phyloP scores from a whole-genome alignment of 495 filamentous ascomycete genomes.

The Cudoniella acicularis region DNA sequence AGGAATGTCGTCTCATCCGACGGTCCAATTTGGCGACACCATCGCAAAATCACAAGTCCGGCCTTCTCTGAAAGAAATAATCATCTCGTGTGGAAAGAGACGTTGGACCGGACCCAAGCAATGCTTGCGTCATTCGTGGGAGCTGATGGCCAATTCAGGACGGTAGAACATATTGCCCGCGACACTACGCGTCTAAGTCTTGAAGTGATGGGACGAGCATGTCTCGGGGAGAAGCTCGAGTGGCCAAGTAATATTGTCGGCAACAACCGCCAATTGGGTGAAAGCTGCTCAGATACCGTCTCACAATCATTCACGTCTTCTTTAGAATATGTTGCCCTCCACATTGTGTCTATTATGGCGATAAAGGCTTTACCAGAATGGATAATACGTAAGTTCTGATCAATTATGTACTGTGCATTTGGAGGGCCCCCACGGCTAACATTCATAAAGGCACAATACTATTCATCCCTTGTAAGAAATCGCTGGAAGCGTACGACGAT shows the following conservation, averaged over 20 bases:
- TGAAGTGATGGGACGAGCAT: constrained; percentile 10
- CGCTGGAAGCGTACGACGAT: constrained; percentile 37
- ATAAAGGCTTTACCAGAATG: not conserved
- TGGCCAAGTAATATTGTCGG: not conserved
- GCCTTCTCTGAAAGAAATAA: constrained; percentile 70
- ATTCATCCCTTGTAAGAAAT: constrained; percentile 18
- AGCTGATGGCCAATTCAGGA: not conserved
- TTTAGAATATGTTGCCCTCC: constrained; percentile 33
- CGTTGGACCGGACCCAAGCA: not conserved
- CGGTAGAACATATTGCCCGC: not conserved
- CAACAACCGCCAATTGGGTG: not conserved
- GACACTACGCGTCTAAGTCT: constrained; percentile 6
- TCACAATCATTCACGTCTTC: not conserved
- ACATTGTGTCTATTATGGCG: not conserved
- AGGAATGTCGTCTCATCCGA: constrained; percentile 61
- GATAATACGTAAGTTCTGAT: not conserved
- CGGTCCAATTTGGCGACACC: constrained; percentile 57
- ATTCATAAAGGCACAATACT: not conserved
- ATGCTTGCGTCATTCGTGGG: not conserved
- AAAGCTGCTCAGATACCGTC: not conserved
- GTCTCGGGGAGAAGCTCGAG: constrained; percentile 1
- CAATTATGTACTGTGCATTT: not conserved
- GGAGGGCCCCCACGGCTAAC: not conserved
- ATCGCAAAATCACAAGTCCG: constrained; percentile 64
- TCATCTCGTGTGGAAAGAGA: constrained; percentile 36